These are phyloP conservation scores for Theileria equi DNA, from an alignment of 169 alveolate genomes.

Conservation along the genomic window DNA sequence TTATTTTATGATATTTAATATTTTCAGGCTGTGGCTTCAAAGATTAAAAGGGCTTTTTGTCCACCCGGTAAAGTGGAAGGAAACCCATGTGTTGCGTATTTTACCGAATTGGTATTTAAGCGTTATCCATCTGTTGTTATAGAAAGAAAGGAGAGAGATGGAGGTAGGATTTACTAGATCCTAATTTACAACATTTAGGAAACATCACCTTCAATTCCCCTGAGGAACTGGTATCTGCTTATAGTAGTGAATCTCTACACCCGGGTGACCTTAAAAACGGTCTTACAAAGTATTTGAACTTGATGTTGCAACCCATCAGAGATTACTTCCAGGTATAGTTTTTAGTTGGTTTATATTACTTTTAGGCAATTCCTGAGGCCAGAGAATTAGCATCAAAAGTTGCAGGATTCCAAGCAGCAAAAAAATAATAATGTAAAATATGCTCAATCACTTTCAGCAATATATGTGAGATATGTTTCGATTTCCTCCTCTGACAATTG, in stretches of 20 bases:
- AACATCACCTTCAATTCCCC: slow-evolving; percentile 74
- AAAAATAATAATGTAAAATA: slow-evolving; percentile 6
- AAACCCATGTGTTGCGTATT: slow-evolving; percentile 94
- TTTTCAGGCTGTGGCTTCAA: slow-evolving; percentile 84
- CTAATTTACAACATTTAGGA: slow-evolving; percentile 62
- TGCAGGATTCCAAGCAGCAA: slow-evolving; percentile 30
- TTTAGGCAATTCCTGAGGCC: slow-evolving; percentile 57
- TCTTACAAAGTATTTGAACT: slow-evolving; percentile 86
- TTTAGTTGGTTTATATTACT: neutral
- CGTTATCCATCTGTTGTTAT: slow-evolving; percentile 68
- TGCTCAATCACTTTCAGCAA: slow-evolving; percentile 83
- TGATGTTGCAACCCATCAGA: slow-evolving; percentile 93
- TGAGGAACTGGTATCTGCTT: slow-evolving; percentile 87
- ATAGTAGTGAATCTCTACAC: slow-evolving; percentile 84
- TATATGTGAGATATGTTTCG: slow-evolving; percentile 79
- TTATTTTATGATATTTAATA: slow-evolving; percentile 7
- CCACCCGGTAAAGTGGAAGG: slow-evolving; percentile 86
- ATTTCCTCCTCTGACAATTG: slow-evolving; percentile 83
- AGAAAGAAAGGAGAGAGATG: slow-evolving; percentile 77
- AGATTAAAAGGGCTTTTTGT: slow-evolving; percentile 95
- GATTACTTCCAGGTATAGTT: slow-evolving; percentile 87
- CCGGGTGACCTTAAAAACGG: slow-evolving; percentile 94
- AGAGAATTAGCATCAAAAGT: slow-evolving; percentile 34
- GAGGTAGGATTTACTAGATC: slow-evolving; percentile 78
- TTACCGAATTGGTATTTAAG: slow-evolving; percentile 82